Evolutionary conservation across 106 monocot species (phyloP).

Genomic region (Hemerocallis citrina): DNA sequence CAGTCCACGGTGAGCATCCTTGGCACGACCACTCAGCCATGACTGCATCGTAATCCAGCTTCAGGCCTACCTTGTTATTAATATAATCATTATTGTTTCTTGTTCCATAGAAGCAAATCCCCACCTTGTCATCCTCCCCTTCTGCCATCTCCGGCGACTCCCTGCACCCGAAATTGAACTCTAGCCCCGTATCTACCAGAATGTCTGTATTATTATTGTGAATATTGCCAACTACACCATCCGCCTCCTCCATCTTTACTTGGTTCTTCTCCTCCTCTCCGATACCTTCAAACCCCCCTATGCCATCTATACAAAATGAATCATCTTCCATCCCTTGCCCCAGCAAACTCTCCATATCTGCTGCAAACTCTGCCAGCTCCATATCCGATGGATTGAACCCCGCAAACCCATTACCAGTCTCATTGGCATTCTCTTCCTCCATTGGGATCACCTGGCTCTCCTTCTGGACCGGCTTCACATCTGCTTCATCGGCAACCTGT

Average conservation of each 20-base stretch:
- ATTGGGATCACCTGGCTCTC: background rate
- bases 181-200: conserved; percentile 18
- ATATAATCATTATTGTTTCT: background rate
- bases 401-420: conserved; percentile 9
- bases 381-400: conserved; percentile 40
- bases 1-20: conserved; percentile 57
- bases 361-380: conserved; percentile 61
- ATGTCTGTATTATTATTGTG: too few species aligned
- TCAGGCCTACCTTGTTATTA: conserved; percentile 22
- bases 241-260: conserved; percentile 21
- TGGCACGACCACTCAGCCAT: conserved; percentile 51
- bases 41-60: conserved; percentile 66
- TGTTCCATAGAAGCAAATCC: too few species aligned
- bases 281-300: conserved; percentile 4
- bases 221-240: background rate
- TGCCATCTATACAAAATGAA: conserved; percentile 34
- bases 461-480: background rate
- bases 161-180: conserved; percentile 25
- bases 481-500: background rate
- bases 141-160: background rate
- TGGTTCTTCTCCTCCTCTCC: conserved; percentile 4
- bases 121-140: background rate
- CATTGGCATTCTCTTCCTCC: background rate
- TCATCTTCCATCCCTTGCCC: conserved; percentile 40
- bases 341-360: conserved; percentile 76